phyloP scores from a whole-genome alignment of 2,329 filamentous ascomycete species.

The Chaetomium sp. region DNA sequence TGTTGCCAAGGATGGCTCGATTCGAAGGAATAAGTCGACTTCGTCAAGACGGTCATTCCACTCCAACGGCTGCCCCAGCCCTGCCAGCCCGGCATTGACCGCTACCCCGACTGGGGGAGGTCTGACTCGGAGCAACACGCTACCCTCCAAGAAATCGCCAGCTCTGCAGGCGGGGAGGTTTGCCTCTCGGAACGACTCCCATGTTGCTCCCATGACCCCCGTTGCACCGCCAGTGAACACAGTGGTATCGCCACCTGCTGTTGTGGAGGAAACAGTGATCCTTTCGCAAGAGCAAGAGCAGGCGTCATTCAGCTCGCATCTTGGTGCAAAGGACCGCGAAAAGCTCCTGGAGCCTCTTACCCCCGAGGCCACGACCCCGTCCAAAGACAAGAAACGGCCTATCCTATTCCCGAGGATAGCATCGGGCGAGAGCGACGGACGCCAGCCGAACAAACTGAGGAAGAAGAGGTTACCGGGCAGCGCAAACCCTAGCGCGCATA shows the following conservation, averaged over 20 bases:
- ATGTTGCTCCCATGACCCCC: conserved; percentile 40
- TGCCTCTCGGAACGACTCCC: conserved; percentile 44
- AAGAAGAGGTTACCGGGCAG: conserved; percentile 81
- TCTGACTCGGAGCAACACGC: conserved; percentile 76
- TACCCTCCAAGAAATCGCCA: conserved; percentile 88
- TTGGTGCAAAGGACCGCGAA: conserved; percentile 34
- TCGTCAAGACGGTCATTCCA: conserved; percentile 84
- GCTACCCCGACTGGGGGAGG: conserved; percentile 57
- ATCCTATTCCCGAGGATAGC: conserved; percentile 72
- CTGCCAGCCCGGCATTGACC: conserved; percentile 61
- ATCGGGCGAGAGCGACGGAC: conserved; percentile 61
- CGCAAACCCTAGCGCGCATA: conserved; percentile 83
- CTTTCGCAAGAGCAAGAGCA: conserved; percentile 40
- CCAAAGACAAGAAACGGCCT: conserved; percentile 68
- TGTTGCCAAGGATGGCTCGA: conserved; percentile 74
- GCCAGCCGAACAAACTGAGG: conserved; percentile 85
- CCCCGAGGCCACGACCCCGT: conserved; percentile 52
- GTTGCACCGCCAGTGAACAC: conserved; percentile 50
- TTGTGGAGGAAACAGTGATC: conserved; percentile 44
- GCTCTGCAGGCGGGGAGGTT: conserved; percentile 69
- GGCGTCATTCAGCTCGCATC: conserved; percentile 20
- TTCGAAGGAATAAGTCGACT: conserved; percentile 87
- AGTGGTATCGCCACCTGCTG: conserved; percentile 48
- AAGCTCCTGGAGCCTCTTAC: conserved; percentile 31
- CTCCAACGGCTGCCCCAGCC: conserved; percentile 71